Evolutionary conservation across 805 yeast species (phyloP).

Genomic region (Yarrowia alimentaria): DNA sequence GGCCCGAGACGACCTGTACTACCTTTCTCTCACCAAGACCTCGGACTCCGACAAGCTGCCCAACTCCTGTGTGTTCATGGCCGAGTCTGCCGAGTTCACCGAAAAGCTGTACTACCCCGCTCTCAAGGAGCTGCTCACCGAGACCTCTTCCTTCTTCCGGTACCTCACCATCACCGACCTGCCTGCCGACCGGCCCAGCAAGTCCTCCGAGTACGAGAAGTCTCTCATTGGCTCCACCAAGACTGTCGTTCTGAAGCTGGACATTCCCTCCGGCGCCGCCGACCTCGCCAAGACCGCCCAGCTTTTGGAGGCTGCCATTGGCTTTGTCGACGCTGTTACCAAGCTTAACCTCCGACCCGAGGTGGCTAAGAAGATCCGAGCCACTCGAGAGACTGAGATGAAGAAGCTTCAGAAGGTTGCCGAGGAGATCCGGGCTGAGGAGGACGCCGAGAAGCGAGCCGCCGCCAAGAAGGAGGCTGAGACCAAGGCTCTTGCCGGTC

Average conservation of each 20-base stretch:
- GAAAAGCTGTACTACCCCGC: constrained; percentile 57
- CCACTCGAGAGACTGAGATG: constrained; percentile 72
- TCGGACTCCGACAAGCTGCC: constrained; percentile 72
- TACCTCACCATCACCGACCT: constrained; percentile 82
- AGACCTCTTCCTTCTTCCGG: constrained; percentile 52
- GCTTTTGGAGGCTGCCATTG: constrained; percentile 56
- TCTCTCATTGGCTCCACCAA: constrained; percentile 41
- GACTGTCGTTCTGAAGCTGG: constrained; percentile 51
- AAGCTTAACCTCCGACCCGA: constrained; percentile 61
- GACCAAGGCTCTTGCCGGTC: constrained; percentile 61
- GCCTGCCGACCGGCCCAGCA: constrained; percentile 66
- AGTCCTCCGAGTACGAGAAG: constrained; percentile 51
- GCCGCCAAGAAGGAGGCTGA: constrained; percentile 52
- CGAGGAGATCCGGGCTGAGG: constrained; percentile 66
- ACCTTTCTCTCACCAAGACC: constrained; percentile 79
- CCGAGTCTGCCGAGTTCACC: constrained; percentile 80
- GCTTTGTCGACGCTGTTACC: constrained; percentile 58
- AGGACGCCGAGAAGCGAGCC: constrained; percentile 64
- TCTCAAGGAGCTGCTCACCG: constrained; percentile 46
- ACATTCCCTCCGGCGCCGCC: constrained; percentile 49
- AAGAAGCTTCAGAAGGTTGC: constrained; percentile 65
- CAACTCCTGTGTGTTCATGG: constrained; percentile 76
- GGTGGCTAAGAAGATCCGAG: constrained; percentile 68
- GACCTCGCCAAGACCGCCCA: constrained; percentile 52
- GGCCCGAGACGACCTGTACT: constrained; percentile 73